Conservation (phyloP, 352 stramenopile species). For the Globisporangium polare region DNA sequence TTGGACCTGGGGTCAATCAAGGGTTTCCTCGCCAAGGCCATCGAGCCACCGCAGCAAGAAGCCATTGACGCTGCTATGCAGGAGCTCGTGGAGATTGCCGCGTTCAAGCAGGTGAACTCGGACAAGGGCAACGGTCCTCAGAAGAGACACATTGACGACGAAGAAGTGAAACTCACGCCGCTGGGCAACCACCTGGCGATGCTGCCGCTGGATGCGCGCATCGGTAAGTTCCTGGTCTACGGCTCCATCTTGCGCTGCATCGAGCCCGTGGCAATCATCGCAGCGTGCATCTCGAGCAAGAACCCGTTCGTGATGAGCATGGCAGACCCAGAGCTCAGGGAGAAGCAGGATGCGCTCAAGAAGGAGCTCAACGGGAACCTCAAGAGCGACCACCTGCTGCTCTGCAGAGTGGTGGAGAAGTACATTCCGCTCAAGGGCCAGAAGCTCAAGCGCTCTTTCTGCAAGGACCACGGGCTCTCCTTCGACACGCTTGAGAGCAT, state of each 20-base stretch:
- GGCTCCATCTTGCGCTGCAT: slow-evolving; percentile 85
- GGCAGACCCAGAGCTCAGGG: slow-evolving; percentile 52
- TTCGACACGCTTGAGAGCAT: slow-evolving; percentile 92
- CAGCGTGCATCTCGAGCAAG: slow-evolving; percentile 75
- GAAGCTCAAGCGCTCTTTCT: slow-evolving; percentile 59
- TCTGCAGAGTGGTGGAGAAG: slow-evolving; percentile 78
- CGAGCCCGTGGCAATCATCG: slow-evolving; percentile 79
- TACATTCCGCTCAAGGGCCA: slow-evolving; percentile 47
- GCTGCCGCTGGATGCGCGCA: slow-evolving; percentile 80
- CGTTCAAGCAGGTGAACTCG: slow-evolving; percentile 47
- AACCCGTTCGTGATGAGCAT: slow-evolving; percentile 76
- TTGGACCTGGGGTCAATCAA: slow-evolving; percentile 72
- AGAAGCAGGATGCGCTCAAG: slow-evolving; percentile 60
- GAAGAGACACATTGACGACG: slow-evolving; percentile 25
- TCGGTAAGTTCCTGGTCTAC: slow-evolving; percentile 87
- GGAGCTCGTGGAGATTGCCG: slow-evolving; percentile 88
- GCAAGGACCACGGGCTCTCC: slow-evolving; percentile 66
- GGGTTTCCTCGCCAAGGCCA: slow-evolving; percentile 69
- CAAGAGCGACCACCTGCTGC: slow-evolving; percentile 78
- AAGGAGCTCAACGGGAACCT: slow-evolving; percentile 55
- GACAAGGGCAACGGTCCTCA: slow-evolving; percentile 2
- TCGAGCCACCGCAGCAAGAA: slow-evolving; percentile 91
- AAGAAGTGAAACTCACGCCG: slow-evolving; percentile 86
- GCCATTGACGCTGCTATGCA: slow-evolving; percentile 91
- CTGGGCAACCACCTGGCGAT: slow-evolving; percentile 88